These are phyloP conservation scores for Nothophoma quercina DNA, from an alignment of 2,329 filamentous ascomycete genomes.

Conservation along the genomic window DNA sequence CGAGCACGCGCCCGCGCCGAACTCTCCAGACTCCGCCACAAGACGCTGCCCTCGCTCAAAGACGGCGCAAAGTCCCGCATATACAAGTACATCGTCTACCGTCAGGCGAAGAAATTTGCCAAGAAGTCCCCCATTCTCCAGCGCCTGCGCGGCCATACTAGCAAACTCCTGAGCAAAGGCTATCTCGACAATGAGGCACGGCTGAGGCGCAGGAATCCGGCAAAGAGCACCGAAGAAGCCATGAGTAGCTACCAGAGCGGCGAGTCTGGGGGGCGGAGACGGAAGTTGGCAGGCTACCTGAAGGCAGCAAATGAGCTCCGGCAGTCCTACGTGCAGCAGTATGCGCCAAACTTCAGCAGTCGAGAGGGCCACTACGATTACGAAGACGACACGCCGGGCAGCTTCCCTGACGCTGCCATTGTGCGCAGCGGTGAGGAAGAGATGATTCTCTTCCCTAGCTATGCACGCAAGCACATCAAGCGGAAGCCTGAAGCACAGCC, in stretches of 20 bases:
- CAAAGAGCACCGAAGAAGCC: slow-evolving; percentile 25
- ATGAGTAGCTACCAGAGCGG: slow-evolving; percentile 48
- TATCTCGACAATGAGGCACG: slow-evolving; percentile 46
- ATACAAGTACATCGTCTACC: slow-evolving; percentile 74
- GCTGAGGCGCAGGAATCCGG: slow-evolving; percentile 43
- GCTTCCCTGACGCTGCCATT: slow-evolving; percentile 86
- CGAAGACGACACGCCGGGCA: slow-evolving; percentile 68
- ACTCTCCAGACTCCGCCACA: slow-evolving; percentile 75
- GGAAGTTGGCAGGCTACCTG: slow-evolving; percentile 77
- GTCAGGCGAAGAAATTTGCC: slow-evolving; percentile 56
- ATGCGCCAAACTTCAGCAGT: slow-evolving; percentile 57
- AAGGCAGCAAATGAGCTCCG: slow-evolving; percentile 76
- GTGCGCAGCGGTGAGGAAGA: slow-evolving; percentile 83
- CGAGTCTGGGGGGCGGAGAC: slow-evolving; percentile 75
- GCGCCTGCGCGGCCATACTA: slow-evolving; percentile 43
- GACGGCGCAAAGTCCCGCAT: slow-evolving; percentile 77
- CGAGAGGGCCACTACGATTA: slow-evolving; percentile 55
- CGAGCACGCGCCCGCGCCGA: slow-evolving; percentile 69
- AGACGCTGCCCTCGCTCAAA: slow-evolving; percentile 75
- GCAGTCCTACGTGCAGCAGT: slow-evolving; percentile 69
- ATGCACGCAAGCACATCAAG: slow-evolving; percentile 76
- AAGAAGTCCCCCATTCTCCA: slow-evolving; percentile 39
- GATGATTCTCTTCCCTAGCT: slow-evolving; percentile 94
- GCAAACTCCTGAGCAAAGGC: slow-evolving; percentile 35
- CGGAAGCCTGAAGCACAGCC: slow-evolving; percentile 48